These are phyloP conservation scores for Penicillium brasilianum DNA, from an alignment of 2,329 filamentous ascomycete genomes.

Conservation along the genomic window DNA sequence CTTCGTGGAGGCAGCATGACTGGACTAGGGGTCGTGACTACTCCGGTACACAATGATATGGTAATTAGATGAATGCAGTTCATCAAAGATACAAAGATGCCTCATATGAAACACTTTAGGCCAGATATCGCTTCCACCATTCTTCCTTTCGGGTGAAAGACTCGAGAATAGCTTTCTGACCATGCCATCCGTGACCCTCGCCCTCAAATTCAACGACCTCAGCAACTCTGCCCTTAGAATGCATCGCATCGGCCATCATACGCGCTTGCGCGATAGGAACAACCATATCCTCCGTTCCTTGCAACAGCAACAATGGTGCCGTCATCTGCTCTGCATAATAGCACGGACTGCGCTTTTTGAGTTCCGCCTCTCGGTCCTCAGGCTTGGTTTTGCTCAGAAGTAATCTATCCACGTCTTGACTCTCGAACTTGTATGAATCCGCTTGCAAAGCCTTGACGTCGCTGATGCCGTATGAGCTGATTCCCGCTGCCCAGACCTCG, in stretches of 20 bases:
- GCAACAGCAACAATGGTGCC: slow-evolving; percentile 60
- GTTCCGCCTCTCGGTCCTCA: slow-evolving; percentile 50
- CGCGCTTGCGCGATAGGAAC: slow-evolving; percentile 64
- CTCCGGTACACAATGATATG: too few species aligned
- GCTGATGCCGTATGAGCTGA: slow-evolving; percentile 58
- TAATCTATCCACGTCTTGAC: slow-evolving; percentile 56
- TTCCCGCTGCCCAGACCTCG: slow-evolving; percentile 55
- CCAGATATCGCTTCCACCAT: slow-evolving; percentile 27
- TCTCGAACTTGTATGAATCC: slow-evolving; percentile 63
- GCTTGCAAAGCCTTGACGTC: slow-evolving; percentile 54
- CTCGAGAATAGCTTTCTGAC: slow-evolving; percentile 26
- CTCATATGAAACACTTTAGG: slow-evolving; percentile 2
- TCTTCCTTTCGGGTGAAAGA: slow-evolving; percentile 25
- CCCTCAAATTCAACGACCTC: slow-evolving; percentile 55
- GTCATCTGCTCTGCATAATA: slow-evolving; percentile 55
- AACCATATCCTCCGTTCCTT: slow-evolving; percentile 61
- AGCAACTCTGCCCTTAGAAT: slow-evolving; percentile 50
- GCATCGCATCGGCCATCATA: slow-evolving; percentile 57
- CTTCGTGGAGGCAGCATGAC: too few species aligned
- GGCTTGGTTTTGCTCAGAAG: slow-evolving; percentile 46
- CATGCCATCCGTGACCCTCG: slow-evolving; percentile 56
- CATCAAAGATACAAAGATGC: too few species aligned
- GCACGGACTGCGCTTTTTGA: slow-evolving; percentile 56
- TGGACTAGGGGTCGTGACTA: too few species aligned
- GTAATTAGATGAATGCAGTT: too few species aligned